Evolutionary conservation across 2,329 filamentous ascomycete species (phyloP).

Genomic region (Fusarium poae): DNA sequence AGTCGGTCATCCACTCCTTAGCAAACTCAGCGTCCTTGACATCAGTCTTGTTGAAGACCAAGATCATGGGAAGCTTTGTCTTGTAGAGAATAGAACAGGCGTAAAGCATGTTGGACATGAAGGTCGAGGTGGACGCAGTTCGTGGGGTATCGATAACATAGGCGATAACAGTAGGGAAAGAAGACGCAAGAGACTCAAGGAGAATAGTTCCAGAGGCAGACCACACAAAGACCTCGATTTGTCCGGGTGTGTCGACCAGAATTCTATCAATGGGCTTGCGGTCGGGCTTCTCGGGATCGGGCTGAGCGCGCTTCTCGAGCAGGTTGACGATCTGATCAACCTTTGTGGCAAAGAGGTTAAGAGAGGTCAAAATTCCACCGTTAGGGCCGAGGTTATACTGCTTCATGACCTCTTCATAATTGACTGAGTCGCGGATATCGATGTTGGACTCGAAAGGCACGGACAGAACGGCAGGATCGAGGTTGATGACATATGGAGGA

Average conservation of each 20-base stretch:
- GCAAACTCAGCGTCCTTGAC: conserved; percentile 91
- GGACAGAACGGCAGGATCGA: conserved; percentile 93
- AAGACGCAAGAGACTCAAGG: conserved; percentile 90
- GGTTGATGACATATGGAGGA: conserved; percentile 94
- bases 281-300: conserved; percentile 70
- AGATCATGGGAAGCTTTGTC: conserved; percentile 97
- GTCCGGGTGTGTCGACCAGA: conserved; percentile 93
- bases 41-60: conserved; percentile 99
- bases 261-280: conserved; percentile 81
- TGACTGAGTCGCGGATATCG: conserved; percentile 97
- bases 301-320: conserved; percentile 86
- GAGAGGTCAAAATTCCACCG: conserved; percentile 92
- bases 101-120: conserved; percentile 99
- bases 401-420: conserved; percentile 99
- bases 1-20: conserved; percentile 99
- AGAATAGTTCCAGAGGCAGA: conserved; percentile 94
- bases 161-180: conserved; percentile 95
- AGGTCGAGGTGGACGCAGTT: conserved; percentile 92
- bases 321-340: conserved; percentile 93
- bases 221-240: conserved; percentile 99
- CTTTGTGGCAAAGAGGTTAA: conserved; percentile 98
- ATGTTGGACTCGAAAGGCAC: conserved; percentile 98
- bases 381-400: conserved; percentile 98
- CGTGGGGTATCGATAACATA: conserved; percentile 98
- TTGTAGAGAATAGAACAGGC: conserved; percentile 99